phyloP scores from a whole-genome alignment of 306 rosid species.

The Echinosophora koreensis region DNA sequence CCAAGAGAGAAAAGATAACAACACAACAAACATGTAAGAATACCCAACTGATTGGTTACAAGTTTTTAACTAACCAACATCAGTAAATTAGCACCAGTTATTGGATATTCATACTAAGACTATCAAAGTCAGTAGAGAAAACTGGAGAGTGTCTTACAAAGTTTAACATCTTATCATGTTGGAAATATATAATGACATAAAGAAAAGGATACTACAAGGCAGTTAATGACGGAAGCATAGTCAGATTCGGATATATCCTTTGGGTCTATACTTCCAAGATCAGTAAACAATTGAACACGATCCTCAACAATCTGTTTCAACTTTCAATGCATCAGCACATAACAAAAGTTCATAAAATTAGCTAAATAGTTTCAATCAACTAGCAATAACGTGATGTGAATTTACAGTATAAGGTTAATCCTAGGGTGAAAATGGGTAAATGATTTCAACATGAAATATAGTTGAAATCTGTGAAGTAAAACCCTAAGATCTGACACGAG shows the following conservation, averaged over 20 bases:
- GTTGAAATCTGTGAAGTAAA: background rate
- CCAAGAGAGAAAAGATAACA: background rate
- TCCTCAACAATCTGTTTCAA: slow-evolving; percentile 68
- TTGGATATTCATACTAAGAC: background rate
- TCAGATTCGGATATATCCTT: slow-evolving; percentile 60
- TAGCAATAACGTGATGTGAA: too few relatives aligned
- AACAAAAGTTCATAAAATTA: background rate
- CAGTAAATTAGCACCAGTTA: background rate
- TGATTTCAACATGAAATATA: background rate
- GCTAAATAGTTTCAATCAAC: background rate
- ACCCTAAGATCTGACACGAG: slow-evolving; percentile 14
- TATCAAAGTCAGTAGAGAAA: too few relatives aligned
- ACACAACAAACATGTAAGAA: background rate
- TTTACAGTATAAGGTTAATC: too few relatives aligned
- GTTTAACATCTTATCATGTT: background rate
- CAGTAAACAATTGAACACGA: slow-evolving; percentile 65
- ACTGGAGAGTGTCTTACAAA: background rate
- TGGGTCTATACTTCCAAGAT: slow-evolving; percentile 60
- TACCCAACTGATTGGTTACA: background rate
- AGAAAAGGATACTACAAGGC: slow-evolving; percentile 73
- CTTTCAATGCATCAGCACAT: background rate
- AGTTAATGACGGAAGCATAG: slow-evolving; percentile 55
- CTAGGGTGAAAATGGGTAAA: background rate
- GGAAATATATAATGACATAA: slow-evolving; percentile 2
- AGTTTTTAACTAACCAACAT: background rate